Percentiles rank a stretch among this genome's conserved stretches.
Evolutionary conservation across 352 stramenopile genomes (phyloP).

Genomic region (Pythium dissotocum): DNA sequence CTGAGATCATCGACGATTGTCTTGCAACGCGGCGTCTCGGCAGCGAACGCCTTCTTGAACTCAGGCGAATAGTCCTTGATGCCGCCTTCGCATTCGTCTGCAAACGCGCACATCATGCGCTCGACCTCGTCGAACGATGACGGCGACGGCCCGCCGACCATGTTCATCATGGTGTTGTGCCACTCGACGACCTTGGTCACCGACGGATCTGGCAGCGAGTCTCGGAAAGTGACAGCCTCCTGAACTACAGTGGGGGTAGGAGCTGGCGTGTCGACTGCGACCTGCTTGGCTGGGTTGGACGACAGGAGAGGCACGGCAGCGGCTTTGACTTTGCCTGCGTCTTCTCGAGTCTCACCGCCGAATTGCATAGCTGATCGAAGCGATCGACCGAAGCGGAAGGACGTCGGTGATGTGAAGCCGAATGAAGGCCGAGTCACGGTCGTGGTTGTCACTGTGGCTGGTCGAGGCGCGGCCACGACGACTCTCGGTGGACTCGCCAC

Average conservation of each 20-base stretch:
- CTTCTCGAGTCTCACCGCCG: neutral
- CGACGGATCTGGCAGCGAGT: slow-evolving; percentile 3
- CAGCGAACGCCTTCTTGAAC: slow-evolving; percentile 31
- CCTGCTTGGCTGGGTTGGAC: slow-evolving; percentile 16
- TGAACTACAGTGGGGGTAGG: neutral
- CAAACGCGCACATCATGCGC: slow-evolving; percentile 31
- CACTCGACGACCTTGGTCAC: slow-evolving; percentile 22
- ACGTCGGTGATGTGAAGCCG: neutral
- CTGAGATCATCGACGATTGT: slow-evolving; percentile 27
- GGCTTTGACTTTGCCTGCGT: slow-evolving; percentile 11
- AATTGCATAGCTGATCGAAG: slow-evolving; percentile 16
- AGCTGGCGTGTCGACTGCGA: neutral
- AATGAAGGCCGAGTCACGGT: slow-evolving; percentile 3
- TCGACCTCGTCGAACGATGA: slow-evolving; percentile 14
- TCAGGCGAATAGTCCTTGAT: slow-evolving; percentile 27
- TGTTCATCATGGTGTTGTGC: slow-evolving; percentile 14
- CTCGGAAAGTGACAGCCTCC: slow-evolving; percentile 12
- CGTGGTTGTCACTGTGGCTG: slow-evolving; percentile 1
- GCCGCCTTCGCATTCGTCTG: slow-evolving; percentile 32
- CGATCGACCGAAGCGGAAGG: slow-evolving; percentile 4
- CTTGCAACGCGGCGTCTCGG: slow-evolving; percentile 28
- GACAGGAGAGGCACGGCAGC: neutral
- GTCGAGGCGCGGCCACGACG: slow-evolving; percentile 4
- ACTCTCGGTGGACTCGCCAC: neutral
- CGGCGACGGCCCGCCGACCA: slow-evolving; percentile 13